A percentile compares a stretch with the other conserved stretches of the same genome.
Conservation (phyloP, 1,284 basidiomycete species). For the Pseudozyma sp. region DNA sequence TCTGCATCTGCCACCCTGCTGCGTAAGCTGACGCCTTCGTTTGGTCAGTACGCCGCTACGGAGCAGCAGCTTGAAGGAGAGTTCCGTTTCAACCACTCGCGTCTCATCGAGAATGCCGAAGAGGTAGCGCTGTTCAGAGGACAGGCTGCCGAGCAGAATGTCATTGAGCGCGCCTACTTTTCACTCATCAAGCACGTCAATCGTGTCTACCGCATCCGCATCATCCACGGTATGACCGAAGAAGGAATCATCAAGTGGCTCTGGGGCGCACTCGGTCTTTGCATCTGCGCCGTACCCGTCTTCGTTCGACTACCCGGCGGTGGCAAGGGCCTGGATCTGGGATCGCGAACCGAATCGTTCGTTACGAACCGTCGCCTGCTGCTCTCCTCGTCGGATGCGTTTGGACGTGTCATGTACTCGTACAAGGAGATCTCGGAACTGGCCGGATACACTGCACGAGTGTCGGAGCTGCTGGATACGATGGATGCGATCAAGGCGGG, state of each 20-base stretch:
- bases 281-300: constrained; percentile 92
- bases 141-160: constrained; percentile 89
- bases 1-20: constrained; percentile 72
- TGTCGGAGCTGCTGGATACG: constrained; percentile 87
- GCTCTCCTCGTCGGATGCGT: constrained; percentile 75
- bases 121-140: constrained; percentile 93
- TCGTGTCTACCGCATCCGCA: constrained; percentile 80
- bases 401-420: constrained; percentile 84
- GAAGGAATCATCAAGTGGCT: constrained; percentile 96
- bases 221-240: constrained; percentile 83
- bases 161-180: constrained; percentile 91
- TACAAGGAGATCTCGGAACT: constrained; percentile 93
- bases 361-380: constrained; percentile 92
- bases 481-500: constrained; percentile 88
- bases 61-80: constrained; percentile 78
- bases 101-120: constrained; percentile 92
- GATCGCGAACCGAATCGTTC: constrained; percentile 72
- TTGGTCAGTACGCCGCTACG: constrained; percentile 89
- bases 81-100: constrained; percentile 89
- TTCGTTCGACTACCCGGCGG: constrained; percentile 86
- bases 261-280: constrained; percentile 92
- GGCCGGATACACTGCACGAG: constrained; percentile 92
- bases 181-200: constrained; percentile 89
- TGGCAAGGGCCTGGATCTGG: constrained; percentile 58
- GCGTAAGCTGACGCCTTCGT: constrained; percentile 79